Evolutionary conservation across 805 yeast genomes (phyloP), one percentile per base, ranked within the genome.

Genomic region (Lipomyces lipofer): DNA sequence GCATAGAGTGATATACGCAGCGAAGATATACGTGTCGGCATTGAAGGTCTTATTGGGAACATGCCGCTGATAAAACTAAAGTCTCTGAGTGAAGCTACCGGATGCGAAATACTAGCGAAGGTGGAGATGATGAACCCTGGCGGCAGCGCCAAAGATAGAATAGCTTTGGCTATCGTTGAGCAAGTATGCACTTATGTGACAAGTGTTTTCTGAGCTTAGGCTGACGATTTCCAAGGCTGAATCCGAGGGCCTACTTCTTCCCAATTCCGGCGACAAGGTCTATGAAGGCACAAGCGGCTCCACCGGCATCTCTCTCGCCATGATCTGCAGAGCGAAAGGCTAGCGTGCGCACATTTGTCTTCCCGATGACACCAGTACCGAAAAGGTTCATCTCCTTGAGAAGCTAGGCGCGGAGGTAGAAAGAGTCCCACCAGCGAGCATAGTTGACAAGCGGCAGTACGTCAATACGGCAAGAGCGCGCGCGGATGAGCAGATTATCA

Each of bases 201-300:
- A n/a, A n/a, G n/a, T n/a, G n/a, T n/a, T n/a, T n/a, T n/a, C n/a
- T n/a, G n/a, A 84, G 89, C 43, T 84, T 91, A n/a, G n/a, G n/a
- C n/a, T n/a, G n/a, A n/a, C n/a, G n/a, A n/a, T n/a, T n/a, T 73
- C 79, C 51, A 80, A 81, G 22, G 86, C 86, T 50, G 96, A 88
- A 66, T 51, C 62, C 3, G 49, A 65, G 43, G 94, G 94, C 0
- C 66, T 74, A 6, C 68, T 91, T 35, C 68, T 73, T 3, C 86
- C 88, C 0, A 68, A 80, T 40, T 71, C 76, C 50, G 89, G 87
- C 1, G 94, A 88, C 64, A 75, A 83, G 12, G 85, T 92, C 1
- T 90, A 84, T 69, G 99, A 92, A 72, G 99, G 98, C 6, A 94
- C 98, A 0, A 85, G 94, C 9, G 99, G 99, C 0, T 90, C 97